Conservation (phyloP, 2,329 filamentous ascomycete species). For the Teratosphaeria epicoccoides region DNA sequence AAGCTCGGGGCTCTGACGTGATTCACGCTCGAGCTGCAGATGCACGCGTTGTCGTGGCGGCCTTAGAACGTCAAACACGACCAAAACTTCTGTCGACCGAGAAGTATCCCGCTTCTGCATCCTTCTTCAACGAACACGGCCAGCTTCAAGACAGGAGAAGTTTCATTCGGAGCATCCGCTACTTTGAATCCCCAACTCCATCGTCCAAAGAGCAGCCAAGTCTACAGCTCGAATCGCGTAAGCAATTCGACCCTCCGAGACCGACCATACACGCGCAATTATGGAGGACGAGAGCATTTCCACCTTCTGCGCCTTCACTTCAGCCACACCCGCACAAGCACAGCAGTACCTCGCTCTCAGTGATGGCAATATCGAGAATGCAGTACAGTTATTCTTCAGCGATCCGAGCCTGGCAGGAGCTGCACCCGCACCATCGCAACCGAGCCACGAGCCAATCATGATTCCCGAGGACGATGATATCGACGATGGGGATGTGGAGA, state of each 20-base stretch:
- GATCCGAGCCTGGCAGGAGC: slow-evolving; percentile 48
- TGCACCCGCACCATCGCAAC: slow-evolving; percentile 18
- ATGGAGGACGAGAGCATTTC: slow-evolving; percentile 55
- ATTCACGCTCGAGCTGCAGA: neutral
- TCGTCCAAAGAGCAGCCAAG: no score
- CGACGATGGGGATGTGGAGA: slow-evolving; percentile 26
- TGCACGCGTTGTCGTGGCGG: neutral
- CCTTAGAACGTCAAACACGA: no score
- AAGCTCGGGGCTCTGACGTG: neutral
- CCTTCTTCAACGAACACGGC: no score
- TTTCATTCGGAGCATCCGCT: no score
- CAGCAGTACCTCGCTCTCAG: slow-evolving; percentile 74
- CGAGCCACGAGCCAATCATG: slow-evolving; percentile 50
- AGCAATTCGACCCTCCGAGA: neutral
- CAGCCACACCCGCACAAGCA: slow-evolving; percentile 61
- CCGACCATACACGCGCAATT: neutral
- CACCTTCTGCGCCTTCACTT: slow-evolving; percentile 74
- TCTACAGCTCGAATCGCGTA: neutral
- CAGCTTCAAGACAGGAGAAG: no score
- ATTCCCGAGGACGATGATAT: slow-evolving; percentile 68
- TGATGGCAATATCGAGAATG: slow-evolving; percentile 73
- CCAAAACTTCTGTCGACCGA: no score
- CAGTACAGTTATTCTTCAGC: slow-evolving; percentile 82
- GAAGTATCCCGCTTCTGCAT: no score
- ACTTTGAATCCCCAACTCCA: no score